Evolutionary conservation across 2,329 filamentous ascomycete species (phyloP).

Genomic region (Ceratocystis ficicola): DNA sequence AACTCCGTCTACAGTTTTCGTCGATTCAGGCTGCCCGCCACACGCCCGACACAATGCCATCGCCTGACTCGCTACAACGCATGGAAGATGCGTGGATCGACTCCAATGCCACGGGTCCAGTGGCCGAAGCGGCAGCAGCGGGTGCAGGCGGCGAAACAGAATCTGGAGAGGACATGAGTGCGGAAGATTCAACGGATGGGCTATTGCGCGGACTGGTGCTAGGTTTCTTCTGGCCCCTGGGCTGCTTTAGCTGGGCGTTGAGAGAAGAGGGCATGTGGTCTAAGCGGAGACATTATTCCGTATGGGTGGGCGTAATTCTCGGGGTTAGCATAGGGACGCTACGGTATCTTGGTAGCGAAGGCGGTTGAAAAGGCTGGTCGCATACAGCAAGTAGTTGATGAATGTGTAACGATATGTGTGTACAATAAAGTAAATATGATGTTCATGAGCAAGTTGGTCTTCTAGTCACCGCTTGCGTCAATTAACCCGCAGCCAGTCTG

Average conservation of each 20-base stretch:
- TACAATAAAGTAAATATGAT: not conserved
- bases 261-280: conserved; percentile 81
- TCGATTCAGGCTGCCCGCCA: conserved; percentile 70
- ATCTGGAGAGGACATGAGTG: conserved; percentile 29
- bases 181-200: conserved; percentile 58
- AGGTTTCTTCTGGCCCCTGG: conserved; percentile 91
- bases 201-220: conserved; percentile 79
- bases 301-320: conserved; percentile 61
- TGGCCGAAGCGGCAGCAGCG: conserved; percentile 27
- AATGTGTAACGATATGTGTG: not conserved
- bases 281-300: conserved; percentile 51
- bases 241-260: conserved; percentile 71
- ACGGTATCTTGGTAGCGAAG: conserved; percentile 33
- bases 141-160: conserved; percentile 21
- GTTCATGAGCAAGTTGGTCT: not conserved
- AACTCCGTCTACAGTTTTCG: conserved; percentile 77
- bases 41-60: conserved; percentile 82
- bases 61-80: conserved; percentile 57
- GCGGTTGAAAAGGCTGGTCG: not conserved
- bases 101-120: conserved; percentile 38
- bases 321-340: conserved; percentile 53
- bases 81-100: conserved; percentile 92
- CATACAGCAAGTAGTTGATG: conserved; percentile 19
- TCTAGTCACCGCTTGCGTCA: too few species aligned
- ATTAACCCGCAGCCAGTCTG: too few species aligned